These are phyloP conservation scores for Pleurotus giganteus DNA, from an alignment of 768 basidiomycete genomes.

Conservation along the genomic window DNA sequence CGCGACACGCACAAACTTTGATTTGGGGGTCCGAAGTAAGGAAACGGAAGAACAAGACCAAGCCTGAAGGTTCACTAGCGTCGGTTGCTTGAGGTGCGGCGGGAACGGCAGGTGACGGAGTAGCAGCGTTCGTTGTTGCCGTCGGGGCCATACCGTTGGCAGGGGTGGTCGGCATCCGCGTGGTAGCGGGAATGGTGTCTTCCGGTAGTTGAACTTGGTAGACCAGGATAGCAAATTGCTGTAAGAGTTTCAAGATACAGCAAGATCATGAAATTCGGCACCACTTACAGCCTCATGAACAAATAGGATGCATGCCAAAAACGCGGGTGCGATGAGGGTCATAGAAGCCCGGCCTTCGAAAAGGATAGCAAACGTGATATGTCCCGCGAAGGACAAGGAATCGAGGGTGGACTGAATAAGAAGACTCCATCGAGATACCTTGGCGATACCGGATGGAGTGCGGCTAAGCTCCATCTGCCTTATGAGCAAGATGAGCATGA, in stretches of 20 bases:
- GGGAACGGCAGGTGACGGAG: constrained; percentile 25
- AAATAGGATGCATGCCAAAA: constrained; percentile 76
- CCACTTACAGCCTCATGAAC: constrained; percentile 76
- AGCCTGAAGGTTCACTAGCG: constrained; percentile 13
- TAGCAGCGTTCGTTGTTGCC: constrained; percentile 14
- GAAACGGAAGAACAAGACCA: constrained; percentile 55
- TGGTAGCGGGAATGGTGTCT: constrained; percentile 28
- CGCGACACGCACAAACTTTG: constrained; percentile 54
- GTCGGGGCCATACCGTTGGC: constrained; percentile 15
- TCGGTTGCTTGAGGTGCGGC: neutral
- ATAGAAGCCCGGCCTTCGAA: constrained; percentile 81
- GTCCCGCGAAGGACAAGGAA: constrained; percentile 81
- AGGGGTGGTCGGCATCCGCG: constrained; percentile 18
- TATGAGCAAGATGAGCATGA: constrained; percentile 63
- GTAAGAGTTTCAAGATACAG: neutral
- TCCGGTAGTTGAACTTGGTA: constrained; percentile 85
- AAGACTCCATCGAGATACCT: constrained; percentile 83
- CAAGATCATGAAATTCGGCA: neutral
- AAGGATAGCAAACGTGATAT: constrained; percentile 85
- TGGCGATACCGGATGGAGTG: constrained; percentile 75
- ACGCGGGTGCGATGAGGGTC: constrained; percentile 81
- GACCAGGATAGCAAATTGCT: constrained; percentile 85
- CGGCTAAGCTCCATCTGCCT: constrained; percentile 75
- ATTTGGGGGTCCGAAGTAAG: constrained; percentile 69
- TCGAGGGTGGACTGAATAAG: constrained; percentile 78